Conservation (phyloP, 2,329 filamentous ascomycete species). For the Paecilomyces sp. region DNA sequence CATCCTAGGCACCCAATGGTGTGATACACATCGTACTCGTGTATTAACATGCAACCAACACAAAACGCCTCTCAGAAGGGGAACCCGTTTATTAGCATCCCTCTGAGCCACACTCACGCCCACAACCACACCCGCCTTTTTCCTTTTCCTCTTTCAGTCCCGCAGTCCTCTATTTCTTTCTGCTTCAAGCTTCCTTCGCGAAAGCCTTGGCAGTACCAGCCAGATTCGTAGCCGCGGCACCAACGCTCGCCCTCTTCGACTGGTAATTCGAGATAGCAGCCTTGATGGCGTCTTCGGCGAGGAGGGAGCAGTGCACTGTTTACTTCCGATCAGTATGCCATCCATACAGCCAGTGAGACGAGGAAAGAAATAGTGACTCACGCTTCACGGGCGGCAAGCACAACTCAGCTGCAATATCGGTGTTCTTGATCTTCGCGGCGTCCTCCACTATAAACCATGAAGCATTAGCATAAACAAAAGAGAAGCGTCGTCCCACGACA, state of each 20-base stretch:
- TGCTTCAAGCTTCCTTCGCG: constrained; percentile 1
- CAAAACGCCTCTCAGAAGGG: neutral
- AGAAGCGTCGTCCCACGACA: neutral
- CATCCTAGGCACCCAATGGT: too few relatives aligned
- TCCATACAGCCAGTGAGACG: neutral
- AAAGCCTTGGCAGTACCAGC: constrained; percentile 51
- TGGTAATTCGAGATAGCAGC: constrained; percentile 87
- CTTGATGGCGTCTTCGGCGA: constrained; percentile 89
- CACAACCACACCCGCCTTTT: neutral
- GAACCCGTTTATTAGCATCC: neutral
- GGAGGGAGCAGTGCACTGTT: constrained; percentile 74
- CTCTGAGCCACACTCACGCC: neutral
- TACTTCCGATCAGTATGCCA: neutral
- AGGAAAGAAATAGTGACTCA: neutral
- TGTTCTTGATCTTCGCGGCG: constrained; percentile 87
- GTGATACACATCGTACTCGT: neutral
- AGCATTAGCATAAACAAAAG: neutral
- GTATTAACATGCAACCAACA: neutral
- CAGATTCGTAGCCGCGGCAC: constrained; percentile 65
- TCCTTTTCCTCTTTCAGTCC: neutral
- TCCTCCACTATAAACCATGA: constrained; percentile 58
- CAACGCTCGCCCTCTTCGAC: constrained; percentile 68
- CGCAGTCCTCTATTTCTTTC: neutral
- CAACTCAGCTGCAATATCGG: constrained; percentile 95
- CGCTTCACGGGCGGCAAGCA: constrained; percentile 78